A percentile compares a stretch with the other conserved stretches of the same genome.
Conservation (phyloP, 139 green algal genomes). For the Coelastrella sp. region DNA sequence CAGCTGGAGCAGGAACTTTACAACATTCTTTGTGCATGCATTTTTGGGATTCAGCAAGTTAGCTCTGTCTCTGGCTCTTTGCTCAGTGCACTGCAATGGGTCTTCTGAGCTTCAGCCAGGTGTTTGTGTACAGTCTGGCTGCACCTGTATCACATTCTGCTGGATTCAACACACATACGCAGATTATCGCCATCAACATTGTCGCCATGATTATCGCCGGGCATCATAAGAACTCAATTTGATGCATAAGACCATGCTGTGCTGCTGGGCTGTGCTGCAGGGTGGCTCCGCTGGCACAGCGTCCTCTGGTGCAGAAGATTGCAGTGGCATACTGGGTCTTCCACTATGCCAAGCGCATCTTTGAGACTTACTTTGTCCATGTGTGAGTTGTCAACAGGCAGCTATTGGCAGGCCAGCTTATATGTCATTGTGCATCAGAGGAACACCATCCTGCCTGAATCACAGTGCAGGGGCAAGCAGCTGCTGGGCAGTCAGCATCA, state of each 20-base stretch:
- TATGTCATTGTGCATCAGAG: not conserved
- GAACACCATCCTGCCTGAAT: not conserved
- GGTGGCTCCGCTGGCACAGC: not conserved
- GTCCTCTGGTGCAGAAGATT: conserved; percentile 76
- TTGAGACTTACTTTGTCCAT: conserved; percentile 97
- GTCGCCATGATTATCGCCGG: too few relatives aligned
- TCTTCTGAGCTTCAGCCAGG: too few relatives aligned
- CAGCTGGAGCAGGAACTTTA: too few relatives aligned
- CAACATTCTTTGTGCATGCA: too few relatives aligned
- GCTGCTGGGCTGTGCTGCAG: not conserved
- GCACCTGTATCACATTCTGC: not conserved
- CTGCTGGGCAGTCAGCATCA: not conserved
- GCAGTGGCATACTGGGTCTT: conserved; percentile 92
- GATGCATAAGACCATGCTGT: not conserved
- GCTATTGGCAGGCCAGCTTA: not conserved
- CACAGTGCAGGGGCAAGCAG: not conserved
- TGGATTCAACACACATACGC: too few relatives aligned
- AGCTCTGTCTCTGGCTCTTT: too few relatives aligned
- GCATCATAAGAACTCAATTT: not conserved
- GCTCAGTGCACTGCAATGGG: too few relatives aligned
- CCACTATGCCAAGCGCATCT: conserved; percentile 97
- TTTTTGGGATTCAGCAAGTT: too few relatives aligned
- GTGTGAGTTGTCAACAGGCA: conserved; percentile 61
- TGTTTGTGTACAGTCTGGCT: not conserved
- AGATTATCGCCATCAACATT: too few relatives aligned